These are phyloP conservation scores for Lecanosticta acicola DNA, from an alignment of 2,329 filamentous ascomycete species.

Conservation along the genomic window DNA sequence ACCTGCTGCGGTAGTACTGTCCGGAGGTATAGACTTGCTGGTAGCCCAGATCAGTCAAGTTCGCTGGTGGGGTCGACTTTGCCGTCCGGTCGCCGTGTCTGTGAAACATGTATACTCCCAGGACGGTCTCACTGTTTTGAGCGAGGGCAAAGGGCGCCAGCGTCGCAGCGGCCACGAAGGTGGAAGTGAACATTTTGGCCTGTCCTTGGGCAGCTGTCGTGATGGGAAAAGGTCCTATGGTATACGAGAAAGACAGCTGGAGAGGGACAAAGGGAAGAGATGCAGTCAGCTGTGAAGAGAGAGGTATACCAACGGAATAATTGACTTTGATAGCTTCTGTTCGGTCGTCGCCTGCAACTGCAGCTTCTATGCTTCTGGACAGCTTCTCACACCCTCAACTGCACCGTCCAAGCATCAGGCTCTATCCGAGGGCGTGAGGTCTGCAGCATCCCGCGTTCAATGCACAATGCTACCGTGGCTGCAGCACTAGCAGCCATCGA, in stretches of 20 bases:
- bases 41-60: constrained; percentile 74
- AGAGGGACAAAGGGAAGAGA: too few species aligned
- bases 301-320: background rate
- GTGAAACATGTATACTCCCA: constrained; percentile 80
- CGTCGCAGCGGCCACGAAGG: constrained; percentile 22
- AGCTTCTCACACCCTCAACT: background rate
- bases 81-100: constrained; percentile 84
- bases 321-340: background rate
- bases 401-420: background rate
- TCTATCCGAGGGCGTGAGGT: background rate
- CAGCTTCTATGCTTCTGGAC: background rate
- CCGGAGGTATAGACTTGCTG: constrained; percentile 67
- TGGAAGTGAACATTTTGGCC: constrained; percentile 1
- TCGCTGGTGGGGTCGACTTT: constrained; percentile 65
- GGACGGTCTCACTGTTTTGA: constrained; percentile 56
- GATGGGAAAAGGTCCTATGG: background rate
- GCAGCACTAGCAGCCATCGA: constrained; percentile 1
- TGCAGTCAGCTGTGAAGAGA: background rate
- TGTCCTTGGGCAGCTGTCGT: background rate
- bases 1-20: constrained; percentile 68
- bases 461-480: constrained; percentile 4
- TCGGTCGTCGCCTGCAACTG: background rate
- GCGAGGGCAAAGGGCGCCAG: constrained; percentile 24
- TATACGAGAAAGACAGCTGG: constrained; percentile 1
- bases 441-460: constrained; percentile 2